These are phyloP conservation scores for Adansonia grandidieri DNA, from an alignment of 441 rosid species.

Conservation along the genomic window DNA sequence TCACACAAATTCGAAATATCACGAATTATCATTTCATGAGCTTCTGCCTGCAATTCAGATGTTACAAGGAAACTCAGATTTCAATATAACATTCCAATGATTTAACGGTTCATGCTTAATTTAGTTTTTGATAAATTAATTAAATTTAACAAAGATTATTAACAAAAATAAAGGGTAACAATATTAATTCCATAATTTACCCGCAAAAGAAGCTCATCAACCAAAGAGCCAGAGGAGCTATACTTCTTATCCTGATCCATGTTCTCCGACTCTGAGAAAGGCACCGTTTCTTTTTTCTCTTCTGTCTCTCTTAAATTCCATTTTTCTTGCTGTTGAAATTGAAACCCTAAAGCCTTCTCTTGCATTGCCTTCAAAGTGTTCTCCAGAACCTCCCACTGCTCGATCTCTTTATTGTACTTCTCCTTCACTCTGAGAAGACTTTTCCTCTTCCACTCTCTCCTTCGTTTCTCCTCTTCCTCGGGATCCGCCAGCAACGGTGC, in stretches of 20 bases:
- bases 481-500: conserved; percentile 41
- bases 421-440: conserved; percentile 53
- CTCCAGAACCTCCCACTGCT: conserved; percentile 67
- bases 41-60: conserved; percentile 55
- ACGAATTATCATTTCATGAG: conserved; percentile 57
- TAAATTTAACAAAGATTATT: not conserved
- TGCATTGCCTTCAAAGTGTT: conserved; percentile 54
- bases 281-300: conserved; percentile 31
- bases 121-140: not conserved
- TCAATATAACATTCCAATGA: not conserved
- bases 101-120: not conserved
- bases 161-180: not conserved
- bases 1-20: conserved; percentile 64
- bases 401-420: conserved; percentile 60
- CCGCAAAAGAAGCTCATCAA: conserved; percentile 63
- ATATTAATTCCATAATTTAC: conserved; percentile 40
- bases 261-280: conserved; percentile 26
- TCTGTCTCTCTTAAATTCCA: conserved; percentile 8
- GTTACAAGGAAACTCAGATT: not conserved
- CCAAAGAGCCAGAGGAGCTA: conserved; percentile 35
- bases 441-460: conserved; percentile 51
- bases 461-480: conserved; percentile 47
- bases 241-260: conserved; percentile 27
- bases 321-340: conserved; percentile 31
- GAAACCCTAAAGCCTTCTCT: conserved; percentile 41